Evolutionary conservation across 2,329 filamentous ascomycete species (phyloP), one percentile per base, ranked within the genome.

Genomic region (Clarireedia sp.): DNA sequence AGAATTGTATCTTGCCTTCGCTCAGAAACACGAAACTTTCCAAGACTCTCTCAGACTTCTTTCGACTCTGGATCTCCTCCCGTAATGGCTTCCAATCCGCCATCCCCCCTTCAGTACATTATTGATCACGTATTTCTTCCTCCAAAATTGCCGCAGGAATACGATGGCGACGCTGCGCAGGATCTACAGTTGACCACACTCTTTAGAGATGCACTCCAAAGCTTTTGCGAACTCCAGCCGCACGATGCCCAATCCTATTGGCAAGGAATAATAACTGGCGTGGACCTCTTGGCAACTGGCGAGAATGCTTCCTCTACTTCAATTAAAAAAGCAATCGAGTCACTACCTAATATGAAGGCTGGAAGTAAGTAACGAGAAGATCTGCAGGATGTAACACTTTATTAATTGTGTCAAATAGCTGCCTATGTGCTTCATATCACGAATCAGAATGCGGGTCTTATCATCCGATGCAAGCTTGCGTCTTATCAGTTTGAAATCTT

Each of bases 61-160:
- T 24, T 24, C 24, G 24, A 24, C 24, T 24, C 24, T 4, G 24
- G 24, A 24, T 4, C 24, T 24, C 24, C 5, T 24, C 7, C 24
- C 24, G 7, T 4, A 24, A 24, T 24, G 24, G 3, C 24, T 24
- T 24, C 3, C 24, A 24, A 24, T 24, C 24, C 36, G 10, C 5
- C 12, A 9, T 9, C n/a, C 1, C 9, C 5, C 9, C 36, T 38
- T n/a, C 6, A 21, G 23, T 75, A 72, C 58, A 57, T 77, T 2
- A 67, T 76, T 38, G 62, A 77, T 38, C 75, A 80, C 60, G 63
- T 78, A 1, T 75, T 78, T 19, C 69, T 80, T 0, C 77, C 77
- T 0, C 74, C 75, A 1, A 69, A 74, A 41, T 65, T 79, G 0
- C 77, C 76, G 0, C 70, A 77, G 48, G 36, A 62, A 44, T 65